phyloP scores from a whole-genome alignment of 768 basidiomycete species.

The Leccinum fibrillosum region DNA sequence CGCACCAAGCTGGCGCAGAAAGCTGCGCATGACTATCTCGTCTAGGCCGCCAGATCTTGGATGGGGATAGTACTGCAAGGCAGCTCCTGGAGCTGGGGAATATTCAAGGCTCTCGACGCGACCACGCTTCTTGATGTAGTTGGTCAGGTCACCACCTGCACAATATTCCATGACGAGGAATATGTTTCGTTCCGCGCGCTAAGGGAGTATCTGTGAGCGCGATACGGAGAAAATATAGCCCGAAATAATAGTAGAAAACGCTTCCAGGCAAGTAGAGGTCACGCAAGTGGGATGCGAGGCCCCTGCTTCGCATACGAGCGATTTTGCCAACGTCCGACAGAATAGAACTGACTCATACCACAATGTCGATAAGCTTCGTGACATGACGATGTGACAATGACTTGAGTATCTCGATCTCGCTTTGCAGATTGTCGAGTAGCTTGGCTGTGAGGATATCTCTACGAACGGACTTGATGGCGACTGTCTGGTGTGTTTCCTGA shows the following conservation, averaged over 20 bases:
- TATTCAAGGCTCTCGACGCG: constrained; percentile 88
- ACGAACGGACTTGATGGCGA: constrained; percentile 95
- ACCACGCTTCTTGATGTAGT: constrained; percentile 98
- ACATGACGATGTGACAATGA: constrained; percentile 90
- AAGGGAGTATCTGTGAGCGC: constrained; percentile 8
- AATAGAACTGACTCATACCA: constrained; percentile 48
- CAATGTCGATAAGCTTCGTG: constrained; percentile 88
- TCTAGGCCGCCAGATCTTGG: constrained; percentile 88
- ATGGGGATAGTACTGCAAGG: constrained; percentile 86
- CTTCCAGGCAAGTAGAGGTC: not conserved
- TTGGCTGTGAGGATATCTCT: constrained; percentile 85
- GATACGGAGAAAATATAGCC: not conserved
- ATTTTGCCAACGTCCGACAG: not conserved
- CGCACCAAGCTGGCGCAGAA: constrained; percentile 85
- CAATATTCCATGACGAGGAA: constrained; percentile 99
- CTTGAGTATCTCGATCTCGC: constrained; percentile 96
- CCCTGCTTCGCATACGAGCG: not conserved
- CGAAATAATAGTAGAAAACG: not conserved
- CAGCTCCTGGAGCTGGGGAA: constrained; percentile 60
- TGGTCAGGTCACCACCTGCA: constrained; percentile 91
- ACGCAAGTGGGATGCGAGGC: not conserved
- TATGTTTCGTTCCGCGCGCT: constrained; percentile 75
- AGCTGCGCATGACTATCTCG: constrained; percentile 87
- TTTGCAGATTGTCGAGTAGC: constrained; percentile 95
- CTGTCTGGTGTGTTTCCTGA: constrained; percentile 72